Base-by-base conservation (phyloP, 768 basidiomycete species). In the Russula emetica region DNA sequence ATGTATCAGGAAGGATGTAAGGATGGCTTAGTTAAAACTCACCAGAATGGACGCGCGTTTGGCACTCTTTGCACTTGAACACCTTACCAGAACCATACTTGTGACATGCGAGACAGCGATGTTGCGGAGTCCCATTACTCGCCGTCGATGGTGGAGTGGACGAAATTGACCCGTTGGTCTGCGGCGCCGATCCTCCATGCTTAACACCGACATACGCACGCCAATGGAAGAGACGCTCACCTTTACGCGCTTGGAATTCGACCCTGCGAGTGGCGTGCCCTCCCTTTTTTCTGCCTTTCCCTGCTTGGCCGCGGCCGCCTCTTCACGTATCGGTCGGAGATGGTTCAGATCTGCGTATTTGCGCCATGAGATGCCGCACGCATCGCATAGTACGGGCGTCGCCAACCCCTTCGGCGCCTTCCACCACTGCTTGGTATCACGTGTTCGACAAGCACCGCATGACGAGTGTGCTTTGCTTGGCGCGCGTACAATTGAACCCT, bases 311-410 rank as follows among this genome's bases (percentile, higher is more conserved):
- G 82, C 77, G 1, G 82, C 70, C 0, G 82, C 77, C 52, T 90
- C 89, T 61, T 92, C 90, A 32, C 89, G 82, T 22, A 85, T 62
- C 10, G 86, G 85, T 47, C 89, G 80, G 28, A 89, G 62, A 38
- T 67, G 85, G 69, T 87, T 91, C 55, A 94, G 78, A 69, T 95
- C 93, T 0, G 92, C 94, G 72, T 97, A 97, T 75, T 95, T 97
- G 69, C 94, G 80, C 88, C 92, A 97, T 67, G 88, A 89, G 51
- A 85, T 82, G 14, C 94, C 94, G 70, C 94, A 97, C 32, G 74
- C 79, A 52, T 95, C 91, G 72, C 94, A 97, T 58, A 96, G 83
- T 44, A 93, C 82, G 63, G 80, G 81, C 2, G 88, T 88, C 0
- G 80, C 74, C n/a, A 95, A 80, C 24, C 88, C 90, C 71, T 91